Base-by-base conservation (phyloP, 371 early-diverging fungal species). In the Lichtheimia ornata region DNA sequence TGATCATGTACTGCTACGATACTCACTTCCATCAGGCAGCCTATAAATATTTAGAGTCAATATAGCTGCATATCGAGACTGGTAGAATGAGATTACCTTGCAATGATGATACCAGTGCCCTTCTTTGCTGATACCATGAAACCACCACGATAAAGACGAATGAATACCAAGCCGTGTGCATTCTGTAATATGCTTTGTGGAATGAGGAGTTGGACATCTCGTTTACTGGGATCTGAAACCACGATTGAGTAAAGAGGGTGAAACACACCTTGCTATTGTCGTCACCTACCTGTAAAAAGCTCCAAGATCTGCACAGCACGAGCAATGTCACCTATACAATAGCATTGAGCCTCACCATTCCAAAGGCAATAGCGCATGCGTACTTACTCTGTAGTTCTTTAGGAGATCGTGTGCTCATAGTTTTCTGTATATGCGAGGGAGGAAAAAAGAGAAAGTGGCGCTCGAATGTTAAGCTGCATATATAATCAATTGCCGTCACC, bases 91-190 rank as follows among this genome's bases (percentile, higher is more conserved):
- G 40, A 24, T 62, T 65, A 72, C 78, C 78, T 64, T 61, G 72
- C 78, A 53, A 77, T 72, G 42, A 77, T 74, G 25, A 77, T 63
- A 17, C 78, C 78, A 3, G 68, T 74, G 15, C 78, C 78, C 28
- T 56, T 55, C 45, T 70, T 77, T 17, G 67, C 70, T 6, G 73
- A 72, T 17, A 77, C 22, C 62, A 66, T 45, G 6, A 77, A 62
- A n/a, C 74, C 78, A 12, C 65, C 59, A 35, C 68, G 66, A 49
- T 61, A 60, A 0, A 74, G 52, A 12, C 78, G 72, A 56, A 77
- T 70, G 53, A 77, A 67, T 2, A 74, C 56, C 12, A 77, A 59
- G 4, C 78, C 78, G 58, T 74, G 78, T 12, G 78, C 78, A 47
- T 74, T 66, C 2, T 56, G 54, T 9, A 77, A 52, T 4, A 77